Conservation (phyloP, 176 grass and related monocot genomes). For the Oryza punctata region DNA sequence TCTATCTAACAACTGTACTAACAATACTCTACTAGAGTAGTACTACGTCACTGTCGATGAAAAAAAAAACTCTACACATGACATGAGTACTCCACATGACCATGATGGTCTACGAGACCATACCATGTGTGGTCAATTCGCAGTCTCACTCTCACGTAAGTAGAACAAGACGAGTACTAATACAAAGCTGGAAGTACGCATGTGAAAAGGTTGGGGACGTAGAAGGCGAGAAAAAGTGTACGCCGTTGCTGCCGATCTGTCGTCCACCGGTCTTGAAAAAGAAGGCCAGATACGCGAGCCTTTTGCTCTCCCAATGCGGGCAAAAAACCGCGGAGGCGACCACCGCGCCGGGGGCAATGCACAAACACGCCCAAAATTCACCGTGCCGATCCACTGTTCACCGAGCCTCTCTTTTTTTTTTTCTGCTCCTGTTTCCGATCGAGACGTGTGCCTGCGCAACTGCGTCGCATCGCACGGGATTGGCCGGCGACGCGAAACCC, state of each 20-base stretch:
- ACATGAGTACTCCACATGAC: neutral
- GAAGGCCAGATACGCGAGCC: neutral
- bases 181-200: neutral
- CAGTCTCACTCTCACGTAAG: neutral
- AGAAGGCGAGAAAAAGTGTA: no score
- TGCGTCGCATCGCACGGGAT: neutral
- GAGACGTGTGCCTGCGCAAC: neutral
- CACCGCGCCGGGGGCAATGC: no score
- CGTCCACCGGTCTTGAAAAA: neutral
- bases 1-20: neutral
- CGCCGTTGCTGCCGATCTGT: neutral
- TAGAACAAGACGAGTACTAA: neutral
- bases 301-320: constrained; percentile 13
- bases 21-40: no score
- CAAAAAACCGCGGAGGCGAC: neutral
- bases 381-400: neutral
- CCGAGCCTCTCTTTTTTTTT: neutral
- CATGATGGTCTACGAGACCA: neutral
- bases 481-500: no score
- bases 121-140: neutral
- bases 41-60: neutral
- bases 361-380: neutral
- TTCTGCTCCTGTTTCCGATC: neutral
- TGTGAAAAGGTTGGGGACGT: neutral
- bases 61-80: neutral